These are phyloP conservation scores for Ogataea allantospora DNA, from an alignment of 805 yeast genomes.

Conservation along the genomic window DNA sequence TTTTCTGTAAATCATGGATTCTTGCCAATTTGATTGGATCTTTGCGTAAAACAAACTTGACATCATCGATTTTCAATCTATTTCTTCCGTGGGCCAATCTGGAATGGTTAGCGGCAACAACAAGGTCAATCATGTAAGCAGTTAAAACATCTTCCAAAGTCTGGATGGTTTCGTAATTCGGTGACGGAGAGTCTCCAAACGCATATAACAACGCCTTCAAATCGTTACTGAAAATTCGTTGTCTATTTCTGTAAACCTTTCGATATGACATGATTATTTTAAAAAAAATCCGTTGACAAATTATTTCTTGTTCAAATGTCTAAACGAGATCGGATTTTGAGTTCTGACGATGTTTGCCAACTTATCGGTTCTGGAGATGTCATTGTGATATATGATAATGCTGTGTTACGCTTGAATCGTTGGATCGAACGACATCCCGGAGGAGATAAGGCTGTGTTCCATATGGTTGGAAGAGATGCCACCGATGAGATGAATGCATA, in stretches of 20 bases:
- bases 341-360: slow-evolving; percentile 38
- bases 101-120: slow-evolving; percentile 50
- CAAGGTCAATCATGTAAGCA: slow-evolving; percentile 58
- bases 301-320: not conserved
- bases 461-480: slow-evolving; percentile 87
- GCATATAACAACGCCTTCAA: slow-evolving; percentile 63
- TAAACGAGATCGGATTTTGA: slow-evolving; percentile 1
- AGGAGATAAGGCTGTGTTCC: slow-evolving; percentile 80
- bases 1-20: slow-evolving; percentile 57
- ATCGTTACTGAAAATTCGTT: slow-evolving; percentile 38
- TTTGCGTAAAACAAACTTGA: slow-evolving; percentile 64
- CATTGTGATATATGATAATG: slow-evolving; percentile 61
- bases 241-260: slow-evolving; percentile 18
- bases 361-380: slow-evolving; percentile 66
- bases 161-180: slow-evolving; percentile 62
- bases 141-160: slow-evolving; percentile 67
- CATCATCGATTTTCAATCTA: slow-evolving; percentile 69
- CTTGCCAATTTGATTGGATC: slow-evolving; percentile 70
- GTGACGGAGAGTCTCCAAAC: slow-evolving; percentile 69
- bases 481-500: slow-evolving; percentile 89
- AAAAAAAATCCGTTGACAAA: slow-evolving; percentile 2
- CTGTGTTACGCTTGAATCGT: slow-evolving; percentile 60
- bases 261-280: slow-evolving; percentile 10
- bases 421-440: slow-evolving; percentile 86
- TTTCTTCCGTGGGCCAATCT: slow-evolving; percentile 48